A percentile compares a stretch with the other conserved stretches of the same genome.
These are phyloP conservation scores for Ustilago nuda DNA, from an alignment of 1,284 basidiomycete genomes.

Conservation along the genomic window DNA sequence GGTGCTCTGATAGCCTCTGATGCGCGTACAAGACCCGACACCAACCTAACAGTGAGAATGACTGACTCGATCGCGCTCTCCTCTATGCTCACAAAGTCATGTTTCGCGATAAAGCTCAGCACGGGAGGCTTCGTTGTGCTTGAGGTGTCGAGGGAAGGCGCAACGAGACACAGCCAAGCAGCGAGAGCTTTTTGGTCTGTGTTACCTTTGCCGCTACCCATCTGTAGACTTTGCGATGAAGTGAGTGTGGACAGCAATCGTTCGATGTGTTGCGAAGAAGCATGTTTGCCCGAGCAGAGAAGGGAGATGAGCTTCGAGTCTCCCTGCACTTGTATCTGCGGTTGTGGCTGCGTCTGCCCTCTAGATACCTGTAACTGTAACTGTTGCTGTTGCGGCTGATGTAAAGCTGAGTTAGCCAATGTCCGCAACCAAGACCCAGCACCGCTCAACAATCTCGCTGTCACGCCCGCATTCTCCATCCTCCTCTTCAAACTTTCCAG, in stretches of 20 bases:
- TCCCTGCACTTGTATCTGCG: background rate
- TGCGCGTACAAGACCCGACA: slow-evolving; percentile 10
- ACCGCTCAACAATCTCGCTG: slow-evolving; percentile 17
- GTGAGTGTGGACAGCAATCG: background rate
- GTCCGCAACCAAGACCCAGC: slow-evolving; percentile 16
- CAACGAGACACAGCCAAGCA: slow-evolving; percentile 19
- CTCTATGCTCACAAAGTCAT: slow-evolving; percentile 10
- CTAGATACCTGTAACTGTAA: background rate
- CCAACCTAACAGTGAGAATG: slow-evolving; percentile 8
- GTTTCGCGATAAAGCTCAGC: slow-evolving; percentile 12
- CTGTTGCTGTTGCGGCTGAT: slow-evolving; percentile 1
- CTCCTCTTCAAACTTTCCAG: slow-evolving; percentile 19
- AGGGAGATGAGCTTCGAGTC: slow-evolving; percentile 6
- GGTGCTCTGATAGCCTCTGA: slow-evolving; percentile 3
- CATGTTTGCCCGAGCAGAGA: background rate
- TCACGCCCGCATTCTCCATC: slow-evolving; percentile 30
- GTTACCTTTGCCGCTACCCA: background rate
- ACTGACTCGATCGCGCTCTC: slow-evolving; percentile 12
- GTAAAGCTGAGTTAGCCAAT: background rate
- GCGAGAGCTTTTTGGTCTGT: slow-evolving; percentile 32
- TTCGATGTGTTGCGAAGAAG: background rate
- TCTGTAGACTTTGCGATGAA: background rate
- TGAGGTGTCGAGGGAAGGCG: background rate
- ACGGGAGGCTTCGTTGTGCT: background rate
- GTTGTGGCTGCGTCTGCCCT: background rate